phyloP scores from a whole-genome alignment of 306 rosid species.

The Glycyrrhiza uralensis region DNA sequence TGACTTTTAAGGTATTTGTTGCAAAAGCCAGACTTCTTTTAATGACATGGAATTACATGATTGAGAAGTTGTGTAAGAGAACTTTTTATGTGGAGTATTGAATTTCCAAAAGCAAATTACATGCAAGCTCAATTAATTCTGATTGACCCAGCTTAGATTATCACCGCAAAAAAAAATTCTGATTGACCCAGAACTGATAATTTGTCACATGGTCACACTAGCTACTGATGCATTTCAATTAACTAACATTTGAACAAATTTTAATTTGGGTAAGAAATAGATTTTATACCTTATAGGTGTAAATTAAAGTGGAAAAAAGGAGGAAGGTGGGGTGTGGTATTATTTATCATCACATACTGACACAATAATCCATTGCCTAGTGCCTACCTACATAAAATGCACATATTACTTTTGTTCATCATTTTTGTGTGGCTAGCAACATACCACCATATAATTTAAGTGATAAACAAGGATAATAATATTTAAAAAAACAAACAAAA shows the following conservation, averaged over 20 bases:
- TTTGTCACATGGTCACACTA: too few species aligned
- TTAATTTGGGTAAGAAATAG: not conserved
- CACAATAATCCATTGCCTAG: not conserved
- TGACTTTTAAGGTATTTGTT: not conserved
- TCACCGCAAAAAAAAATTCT: too few species aligned
- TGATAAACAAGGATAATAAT: conserved; percentile 23
- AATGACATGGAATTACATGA: not conserved
- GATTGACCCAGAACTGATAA: too few species aligned
- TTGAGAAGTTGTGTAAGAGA: not conserved
- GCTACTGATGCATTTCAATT: not conserved
- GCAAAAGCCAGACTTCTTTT: not conserved
- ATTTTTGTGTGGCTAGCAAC: conserved; percentile 20
- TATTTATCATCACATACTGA: not conserved
- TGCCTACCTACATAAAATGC: not conserved
- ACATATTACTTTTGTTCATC: not conserved
- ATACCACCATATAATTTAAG: conserved; percentile 7
- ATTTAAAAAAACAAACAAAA: not conserved
- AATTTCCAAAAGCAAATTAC: not conserved
- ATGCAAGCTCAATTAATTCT: not conserved
- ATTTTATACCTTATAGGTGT: not conserved
- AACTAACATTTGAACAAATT: not conserved
- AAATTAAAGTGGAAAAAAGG: not conserved
- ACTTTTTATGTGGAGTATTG: not conserved
- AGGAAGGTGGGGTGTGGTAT: not conserved
- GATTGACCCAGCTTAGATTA: not conserved